Base-by-base conservation (phyloP, 805 yeast genomes). In the Pichia heedii region DNA sequence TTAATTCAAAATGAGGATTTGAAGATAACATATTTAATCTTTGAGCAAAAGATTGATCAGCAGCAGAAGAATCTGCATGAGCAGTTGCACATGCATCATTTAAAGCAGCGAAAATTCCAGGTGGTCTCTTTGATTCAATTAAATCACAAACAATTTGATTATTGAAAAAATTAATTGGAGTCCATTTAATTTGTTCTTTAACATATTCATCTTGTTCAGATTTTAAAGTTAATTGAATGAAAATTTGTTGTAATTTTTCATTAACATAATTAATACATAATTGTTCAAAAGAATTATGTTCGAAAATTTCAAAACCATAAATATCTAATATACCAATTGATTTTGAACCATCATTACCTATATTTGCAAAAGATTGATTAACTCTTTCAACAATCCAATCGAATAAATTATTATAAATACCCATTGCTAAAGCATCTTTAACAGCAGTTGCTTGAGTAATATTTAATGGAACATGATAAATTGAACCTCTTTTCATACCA, bases 81-180 rank as follows among this genome's bases (percentile, higher is more conserved):
- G 98, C 98, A 22, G 97, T 93, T 32, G 96, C 97, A 56, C 88
- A 82, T 1, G 97, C 90, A 69, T 93, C 98, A 64, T 90, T 93
- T 66, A 93, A 73, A 3, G 96, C 95, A 3, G 97, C 94, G 68
- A 93, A 89, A 36, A 93, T 73, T 47, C 98, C 98, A 1, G 97
- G 97, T 1, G 98, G 97, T 57, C 96, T 78, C 47, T 78, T 77
- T 24, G 86, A 83, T 66, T 93, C 99, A 58, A 93, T 93, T 59
- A 93, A 73, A 55, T 93, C 99, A 69, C 97, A 93, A 26, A 93
- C 98, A 52, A 93, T 82, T 65, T 90, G 81, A 67, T 93, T 93
- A 66, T 93, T 93, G 69, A 93, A 93, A 64, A 88, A 93, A 50
- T 93, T 84, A 57, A 93, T 93, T 20, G 97, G 97, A 12, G 95